These are phyloP conservation scores for Ascochyta pisi DNA, from an alignment of 2,329 filamentous ascomycete genomes.

Conservation along the genomic window DNA sequence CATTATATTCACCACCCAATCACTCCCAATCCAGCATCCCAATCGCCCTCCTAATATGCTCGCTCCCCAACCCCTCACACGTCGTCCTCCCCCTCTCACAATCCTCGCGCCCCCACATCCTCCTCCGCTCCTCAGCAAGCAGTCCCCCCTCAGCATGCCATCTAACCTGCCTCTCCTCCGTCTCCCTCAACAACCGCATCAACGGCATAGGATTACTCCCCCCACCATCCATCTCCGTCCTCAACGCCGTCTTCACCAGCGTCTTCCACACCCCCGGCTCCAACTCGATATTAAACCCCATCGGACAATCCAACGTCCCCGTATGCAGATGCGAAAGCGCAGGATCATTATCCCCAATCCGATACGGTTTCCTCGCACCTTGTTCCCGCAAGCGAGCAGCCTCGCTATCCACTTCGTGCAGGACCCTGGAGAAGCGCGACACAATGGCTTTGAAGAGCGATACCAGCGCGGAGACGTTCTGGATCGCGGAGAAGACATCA, in stretches of 20 bases:
- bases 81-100: conserved; percentile 12
- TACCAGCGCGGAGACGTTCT: conserved; percentile 54
- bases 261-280: conserved; percentile 52
- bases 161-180: conserved; percentile 51
- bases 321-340: conserved; percentile 53
- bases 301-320: conserved; percentile 51
- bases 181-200: conserved; percentile 45
- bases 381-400: conserved; percentile 38
- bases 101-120: conserved; percentile 24
- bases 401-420: conserved; percentile 52
- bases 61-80: conserved; percentile 25
- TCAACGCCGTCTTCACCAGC: conserved; percentile 55
- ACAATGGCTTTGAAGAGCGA: conserved; percentile 52
- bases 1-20: background rate
- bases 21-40: background rate
- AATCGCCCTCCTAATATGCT: conserved; percentile 24
- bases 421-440: conserved; percentile 51
- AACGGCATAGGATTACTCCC: conserved; percentile 41
- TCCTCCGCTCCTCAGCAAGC: conserved; percentile 26
- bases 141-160: conserved; percentile 47
- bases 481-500: conserved; percentile 51
- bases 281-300: conserved; percentile 55
- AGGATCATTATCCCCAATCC: conserved; percentile 52
- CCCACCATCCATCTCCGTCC: conserved; percentile 52
- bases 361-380: conserved; percentile 50